Evolutionary conservation across 345 rosid genomes (phyloP), one percentile per base, ranked within the genome.

Genomic region (Moricandia arvensis): DNA sequence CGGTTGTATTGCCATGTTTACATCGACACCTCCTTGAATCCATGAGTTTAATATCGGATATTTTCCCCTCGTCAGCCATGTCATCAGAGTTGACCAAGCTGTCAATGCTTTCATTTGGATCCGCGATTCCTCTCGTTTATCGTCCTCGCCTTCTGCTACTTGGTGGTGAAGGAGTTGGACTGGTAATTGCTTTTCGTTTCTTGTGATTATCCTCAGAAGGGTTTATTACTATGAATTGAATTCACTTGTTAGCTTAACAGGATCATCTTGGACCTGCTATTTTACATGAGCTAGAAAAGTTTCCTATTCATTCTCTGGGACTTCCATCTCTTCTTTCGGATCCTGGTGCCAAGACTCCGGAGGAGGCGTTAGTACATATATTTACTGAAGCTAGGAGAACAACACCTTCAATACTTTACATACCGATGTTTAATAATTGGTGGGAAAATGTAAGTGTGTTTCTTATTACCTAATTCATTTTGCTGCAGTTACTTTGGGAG

Each of bases 191-290:
- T 79, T 24, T 58, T 69, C 58, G 57, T 63, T 68, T 79, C 61
- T 43, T 72, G 43, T 73, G 66, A 73, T 73, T 79, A 21, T 68
- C 7, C 3, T 13, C 63, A 54, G 65, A 70, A 86, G 26, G 30
- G 31, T 33, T 54, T 73, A 24, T 59, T 62, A 61, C 68, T 77
- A 59, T 43, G 83, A 79, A 80, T 85, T 84, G 65, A 88, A 79
- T 83, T 43, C 79, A 87, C 96, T 87, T 86, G 87, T 83, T 86
- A 85, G 85, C 85, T 78, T 81, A 82, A 79, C 94, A 95, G 99
- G 99, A 95, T 91, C 99, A 95, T 83, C 89, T 95, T 70, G 99
- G 99, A 81, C 99, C 99, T 79, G 97, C 99, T 49, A 80, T 95
- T 80, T 78, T 95, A 73, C 99, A 95, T 78, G 96, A 95, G 80